These are phyloP conservation scores for Dendrocalamus latiflorus DNA, from an alignment of 202 grass and related monocot genomes.

Conservation along the genomic window DNA sequence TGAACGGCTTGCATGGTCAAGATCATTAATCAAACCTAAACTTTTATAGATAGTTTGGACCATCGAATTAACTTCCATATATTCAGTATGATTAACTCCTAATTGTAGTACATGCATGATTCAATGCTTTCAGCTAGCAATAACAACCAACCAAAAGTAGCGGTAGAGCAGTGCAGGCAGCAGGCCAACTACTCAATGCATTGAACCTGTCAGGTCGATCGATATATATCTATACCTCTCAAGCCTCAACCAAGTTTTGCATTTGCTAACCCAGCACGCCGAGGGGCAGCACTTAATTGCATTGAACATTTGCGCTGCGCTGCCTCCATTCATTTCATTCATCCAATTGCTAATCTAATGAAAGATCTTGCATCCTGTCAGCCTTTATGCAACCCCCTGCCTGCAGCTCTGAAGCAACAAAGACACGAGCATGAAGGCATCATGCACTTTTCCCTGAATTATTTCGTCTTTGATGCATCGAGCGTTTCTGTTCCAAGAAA, in stretches of 20 bases:
- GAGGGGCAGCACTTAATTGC: conserved; percentile 6
- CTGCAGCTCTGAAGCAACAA: conserved; percentile 30
- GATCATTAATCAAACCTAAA: conserved; percentile 2
- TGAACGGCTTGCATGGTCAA: not conserved
- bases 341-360: conserved; percentile 11
- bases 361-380: conserved; percentile 16
- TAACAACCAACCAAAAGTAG: not conserved
- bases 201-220: not conserved
- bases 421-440: conserved; percentile 4
- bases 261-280: conserved; percentile 11
- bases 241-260: not conserved
- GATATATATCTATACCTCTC: not conserved
- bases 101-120: not conserved
- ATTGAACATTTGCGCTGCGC: not conserved
- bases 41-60: not conserved
- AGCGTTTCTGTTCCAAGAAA: conserved; percentile 18
- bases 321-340: not conserved
- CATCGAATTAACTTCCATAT: not conserved
- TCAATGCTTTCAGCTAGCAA: not conserved
- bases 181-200: conserved; percentile 8
- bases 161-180: not conserved
- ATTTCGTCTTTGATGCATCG: conserved; percentile 33
- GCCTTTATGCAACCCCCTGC: conserved; percentile 6
- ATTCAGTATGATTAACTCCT: not conserved
- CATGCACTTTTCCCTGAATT: conserved; percentile 28